phyloP scores from a whole-genome alignment of 116 monocot species.

The Posidonia oceanica region DNA sequence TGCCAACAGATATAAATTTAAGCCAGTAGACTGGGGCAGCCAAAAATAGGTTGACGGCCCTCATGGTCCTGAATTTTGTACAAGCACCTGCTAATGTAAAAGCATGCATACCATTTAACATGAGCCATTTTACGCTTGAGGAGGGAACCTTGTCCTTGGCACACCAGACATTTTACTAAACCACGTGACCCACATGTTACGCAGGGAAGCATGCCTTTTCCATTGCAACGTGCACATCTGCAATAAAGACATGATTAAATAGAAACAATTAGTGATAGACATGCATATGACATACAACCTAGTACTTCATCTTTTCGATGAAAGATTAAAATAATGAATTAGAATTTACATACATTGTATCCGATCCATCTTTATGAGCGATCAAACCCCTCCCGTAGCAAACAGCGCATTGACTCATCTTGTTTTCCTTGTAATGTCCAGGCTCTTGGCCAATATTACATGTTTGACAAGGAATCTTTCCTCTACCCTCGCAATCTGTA shows the following conservation, averaged over 20 bases:
- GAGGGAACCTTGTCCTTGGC: slow-evolving; percentile 59
- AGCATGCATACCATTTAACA: slow-evolving; percentile 49
- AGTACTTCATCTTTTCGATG: too few species aligned
- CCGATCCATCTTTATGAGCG: slow-evolving; percentile 96
- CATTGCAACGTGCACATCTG: slow-evolving; percentile 75
- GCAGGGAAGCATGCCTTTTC: slow-evolving; percentile 79
- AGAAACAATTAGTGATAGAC: background rate
- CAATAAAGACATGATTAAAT: background rate
- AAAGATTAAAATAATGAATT: background rate
- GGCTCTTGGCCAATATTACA: slow-evolving; percentile 60
- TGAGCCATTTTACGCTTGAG: slow-evolving; percentile 42
- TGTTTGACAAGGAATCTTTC: slow-evolving; percentile 53
- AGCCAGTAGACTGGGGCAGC: too few species aligned
- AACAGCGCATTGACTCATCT: slow-evolving; percentile 50
- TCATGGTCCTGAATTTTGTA: too few species aligned
- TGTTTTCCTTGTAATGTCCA: slow-evolving; percentile 61
- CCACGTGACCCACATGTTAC: slow-evolving; percentile 67
- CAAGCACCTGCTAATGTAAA: too few species aligned
- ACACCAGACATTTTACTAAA: slow-evolving; percentile 47
- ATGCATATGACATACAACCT: background rate
- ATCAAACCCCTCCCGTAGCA: slow-evolving; percentile 94
- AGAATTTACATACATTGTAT: slow-evolving; percentile 51
- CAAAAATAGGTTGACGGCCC: too few species aligned
- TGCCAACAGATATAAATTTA: too few species aligned
- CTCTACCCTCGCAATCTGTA: slow-evolving; percentile 67